phyloP scores from a whole-genome alignment of 768 basidiomycete genomes.

The Collybia sordida region DNA sequence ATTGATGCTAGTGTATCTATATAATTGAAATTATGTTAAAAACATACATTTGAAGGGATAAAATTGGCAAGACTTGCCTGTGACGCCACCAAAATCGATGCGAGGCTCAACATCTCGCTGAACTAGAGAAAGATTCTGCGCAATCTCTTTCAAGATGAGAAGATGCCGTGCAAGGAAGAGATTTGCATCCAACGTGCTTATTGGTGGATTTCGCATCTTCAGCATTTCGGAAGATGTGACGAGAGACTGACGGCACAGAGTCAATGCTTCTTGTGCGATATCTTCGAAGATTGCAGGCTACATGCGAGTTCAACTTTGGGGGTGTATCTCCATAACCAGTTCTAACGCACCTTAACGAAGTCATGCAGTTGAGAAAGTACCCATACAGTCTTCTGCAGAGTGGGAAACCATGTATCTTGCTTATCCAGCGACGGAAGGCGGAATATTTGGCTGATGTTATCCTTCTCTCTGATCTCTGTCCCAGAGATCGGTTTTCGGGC shows the following conservation, averaged over 20 bases:
- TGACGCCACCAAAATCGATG: slow-evolving; percentile 51
- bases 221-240: slow-evolving; percentile 70
- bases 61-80: slow-evolving; percentile 38
- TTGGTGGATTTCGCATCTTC: slow-evolving; percentile 38
- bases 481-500: slow-evolving; percentile 43
- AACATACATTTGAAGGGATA: not conserved
- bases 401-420: slow-evolving; percentile 91
- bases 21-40: slow-evolving; percentile 2
- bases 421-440: slow-evolving; percentile 68
- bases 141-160: slow-evolving; percentile 88
- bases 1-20: slow-evolving; percentile 59
- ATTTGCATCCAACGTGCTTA: slow-evolving; percentile 57
- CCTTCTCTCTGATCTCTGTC: slow-evolving; percentile 61
- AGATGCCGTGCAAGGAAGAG: slow-evolving; percentile 91
- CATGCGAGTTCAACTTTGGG: not conserved
- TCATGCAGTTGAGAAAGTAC: slow-evolving; percentile 87
- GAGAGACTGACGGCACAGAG: slow-evolving; percentile 80
- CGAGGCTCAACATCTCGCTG: slow-evolving; percentile 44
- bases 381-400: slow-evolving; percentile 86
- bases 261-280: slow-evolving; percentile 90
- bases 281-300: slow-evolving; percentile 97
- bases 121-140: slow-evolving; percentile 68
- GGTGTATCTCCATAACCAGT: not conserved
- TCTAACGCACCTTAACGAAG: slow-evolving; percentile 76
- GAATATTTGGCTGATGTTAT: slow-evolving; percentile 68